phyloP scores from a whole-genome alignment of 139 green algal species.

The Volvox africanus region DNA sequence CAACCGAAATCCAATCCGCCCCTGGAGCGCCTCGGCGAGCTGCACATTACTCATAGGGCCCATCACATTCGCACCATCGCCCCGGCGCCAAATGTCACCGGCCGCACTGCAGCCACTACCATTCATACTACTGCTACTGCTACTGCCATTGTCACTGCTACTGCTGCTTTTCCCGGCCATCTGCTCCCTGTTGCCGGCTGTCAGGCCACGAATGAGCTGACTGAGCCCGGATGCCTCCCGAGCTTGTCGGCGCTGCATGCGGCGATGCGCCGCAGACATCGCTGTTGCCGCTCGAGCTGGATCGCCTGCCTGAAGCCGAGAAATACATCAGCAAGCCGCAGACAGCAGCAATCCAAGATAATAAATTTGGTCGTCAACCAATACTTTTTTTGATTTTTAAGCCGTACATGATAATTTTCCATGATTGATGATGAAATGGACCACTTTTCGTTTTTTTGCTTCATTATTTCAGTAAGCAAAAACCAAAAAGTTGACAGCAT shows the following conservation, averaged over 20 bases:
- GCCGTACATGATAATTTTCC: too few relatives aligned
- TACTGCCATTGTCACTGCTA: neutral
- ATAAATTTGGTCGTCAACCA: too few relatives aligned
- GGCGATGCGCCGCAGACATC: neutral
- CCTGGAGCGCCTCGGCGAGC: slow-evolving; percentile 21
- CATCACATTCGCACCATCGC: neutral
- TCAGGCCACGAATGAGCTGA: slow-evolving; percentile 19
- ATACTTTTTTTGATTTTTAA: too few relatives aligned
- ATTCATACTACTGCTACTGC: neutral
- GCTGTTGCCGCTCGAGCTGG: neutral
- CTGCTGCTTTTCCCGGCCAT: neutral
- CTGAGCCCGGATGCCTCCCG: slow-evolving; percentile 1
- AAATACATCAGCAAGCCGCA: too few relatives aligned
- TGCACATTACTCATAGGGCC: neutral
- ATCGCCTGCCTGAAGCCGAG: slow-evolving; percentile 21
- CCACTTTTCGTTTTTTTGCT: too few relatives aligned
- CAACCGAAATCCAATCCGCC: slow-evolving; percentile 15
- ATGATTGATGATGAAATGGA: too few relatives aligned
- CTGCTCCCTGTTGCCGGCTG: neutral
- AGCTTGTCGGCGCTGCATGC: neutral
- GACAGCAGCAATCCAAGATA: too few relatives aligned
- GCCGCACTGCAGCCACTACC: neutral
- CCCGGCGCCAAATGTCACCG: neutral
- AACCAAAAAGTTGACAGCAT: too few relatives aligned
- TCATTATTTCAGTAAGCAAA: too few relatives aligned